These are phyloP conservation scores for Protomyces inouyei DNA, from an alignment of 1,139 yeast genomes.

Conservation along the genomic window DNA sequence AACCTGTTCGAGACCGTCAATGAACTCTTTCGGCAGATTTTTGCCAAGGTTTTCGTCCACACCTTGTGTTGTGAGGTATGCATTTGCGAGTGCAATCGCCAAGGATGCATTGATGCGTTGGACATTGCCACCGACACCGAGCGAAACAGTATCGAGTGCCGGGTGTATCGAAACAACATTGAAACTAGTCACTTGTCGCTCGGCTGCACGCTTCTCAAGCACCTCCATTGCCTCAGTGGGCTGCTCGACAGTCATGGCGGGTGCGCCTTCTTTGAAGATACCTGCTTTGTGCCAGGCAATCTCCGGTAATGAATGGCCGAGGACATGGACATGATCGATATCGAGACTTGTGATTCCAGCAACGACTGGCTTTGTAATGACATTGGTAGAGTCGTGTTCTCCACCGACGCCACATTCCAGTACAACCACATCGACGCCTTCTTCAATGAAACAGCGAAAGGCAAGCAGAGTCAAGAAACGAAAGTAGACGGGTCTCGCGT, in stretches of 20 bases:
- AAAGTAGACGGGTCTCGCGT: constrained; percentile 82
- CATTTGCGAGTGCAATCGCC: constrained; percentile 68
- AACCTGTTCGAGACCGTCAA: constrained; percentile 62
- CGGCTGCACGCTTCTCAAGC: constrained; percentile 61
- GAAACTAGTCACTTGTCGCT: constrained; percentile 46
- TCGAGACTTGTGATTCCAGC: constrained; percentile 87
- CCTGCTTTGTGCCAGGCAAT: constrained; percentile 98
- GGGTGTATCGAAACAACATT: not conserved
- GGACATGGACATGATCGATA: constrained; percentile 83
- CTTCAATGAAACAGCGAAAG: constrained; percentile 81
- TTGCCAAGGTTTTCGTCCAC: constrained; percentile 38
- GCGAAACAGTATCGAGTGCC: constrained; percentile 50
- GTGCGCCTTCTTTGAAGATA: constrained; percentile 64
- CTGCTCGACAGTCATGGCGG: constrained; percentile 66
- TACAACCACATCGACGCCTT: constrained; percentile 85
- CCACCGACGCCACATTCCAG: constrained; percentile 99
- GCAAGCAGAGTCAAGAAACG: constrained; percentile 83
- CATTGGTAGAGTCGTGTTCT: constrained; percentile 88
- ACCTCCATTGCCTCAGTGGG: constrained; percentile 47
- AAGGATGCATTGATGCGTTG: constrained; percentile 82
- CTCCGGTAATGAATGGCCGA: constrained; percentile 81
- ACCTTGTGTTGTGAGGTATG: constrained; percentile 55
- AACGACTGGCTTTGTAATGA: constrained; percentile 70
- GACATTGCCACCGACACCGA: constrained; percentile 85
- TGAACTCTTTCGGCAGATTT: constrained; percentile 53